Conservation (phyloP, 257 asterid genomes). For the Solanum chiquidenum region DNA sequence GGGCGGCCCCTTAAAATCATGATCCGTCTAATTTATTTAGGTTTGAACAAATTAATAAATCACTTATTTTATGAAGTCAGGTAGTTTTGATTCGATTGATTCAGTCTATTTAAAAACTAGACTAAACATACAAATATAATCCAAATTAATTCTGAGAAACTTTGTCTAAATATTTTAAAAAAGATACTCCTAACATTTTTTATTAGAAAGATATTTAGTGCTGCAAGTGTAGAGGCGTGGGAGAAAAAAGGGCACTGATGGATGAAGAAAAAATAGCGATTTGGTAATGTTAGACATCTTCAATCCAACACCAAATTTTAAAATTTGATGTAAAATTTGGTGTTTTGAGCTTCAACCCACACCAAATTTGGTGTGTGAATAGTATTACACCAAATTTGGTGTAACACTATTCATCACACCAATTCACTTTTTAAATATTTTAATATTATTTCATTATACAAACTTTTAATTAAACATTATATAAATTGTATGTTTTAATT, state of each 20-base stretch:
- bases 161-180: too few species aligned
- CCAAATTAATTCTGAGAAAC: background rate
- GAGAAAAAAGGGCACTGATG: background rate
- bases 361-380: too few species aligned
- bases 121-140: too few species aligned
- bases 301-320: too few species aligned
- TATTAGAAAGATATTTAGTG: background rate
- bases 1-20: background rate
- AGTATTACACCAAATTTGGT: too few species aligned
- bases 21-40: background rate
- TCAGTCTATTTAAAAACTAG: background rate
- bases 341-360: too few species aligned
- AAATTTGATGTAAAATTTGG: too few species aligned
- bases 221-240: background rate
- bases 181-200: background rate
- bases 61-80: background rate
- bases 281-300: background rate
- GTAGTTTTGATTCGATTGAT: background rate
- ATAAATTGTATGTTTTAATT: too few species aligned
- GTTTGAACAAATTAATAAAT: background rate
- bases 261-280: background rate
- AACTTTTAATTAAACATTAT: too few species aligned
- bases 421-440: too few species aligned
- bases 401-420: too few species aligned
- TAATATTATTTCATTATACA: too few species aligned